phyloP scores from a whole-genome alignment of 2,329 filamentous ascomycete genomes.

The Aspergillus sp. region DNA sequence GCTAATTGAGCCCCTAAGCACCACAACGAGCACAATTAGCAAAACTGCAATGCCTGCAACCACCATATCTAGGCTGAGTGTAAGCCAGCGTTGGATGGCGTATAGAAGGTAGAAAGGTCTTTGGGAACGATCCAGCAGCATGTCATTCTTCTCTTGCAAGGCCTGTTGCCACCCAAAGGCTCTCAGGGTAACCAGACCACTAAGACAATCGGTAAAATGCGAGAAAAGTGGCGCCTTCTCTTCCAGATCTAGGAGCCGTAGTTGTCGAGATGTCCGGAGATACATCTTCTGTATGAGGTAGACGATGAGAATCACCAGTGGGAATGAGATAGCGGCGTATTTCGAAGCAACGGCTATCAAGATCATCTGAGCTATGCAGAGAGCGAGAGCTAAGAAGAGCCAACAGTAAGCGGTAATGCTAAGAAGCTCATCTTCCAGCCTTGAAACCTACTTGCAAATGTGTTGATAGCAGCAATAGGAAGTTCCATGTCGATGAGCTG shows the following conservation, averaged over 20 bases:
- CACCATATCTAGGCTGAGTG: conserved; percentile 52
- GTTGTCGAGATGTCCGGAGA: conserved; percentile 60
- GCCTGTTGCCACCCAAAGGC: conserved; percentile 58
- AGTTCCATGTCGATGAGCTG: conserved; percentile 48
- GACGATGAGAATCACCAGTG: conserved; percentile 49
- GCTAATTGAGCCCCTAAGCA: conserved; percentile 45
- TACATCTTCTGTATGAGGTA: conserved; percentile 60
- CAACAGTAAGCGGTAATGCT: not conserved
- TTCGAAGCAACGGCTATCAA: conserved; percentile 52
- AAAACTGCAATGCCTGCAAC: conserved; percentile 52
- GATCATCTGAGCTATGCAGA: conserved; percentile 49
- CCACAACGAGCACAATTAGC: conserved; percentile 53
- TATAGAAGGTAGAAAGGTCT: conserved; percentile 59
- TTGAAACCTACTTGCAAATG: conserved; percentile 35
- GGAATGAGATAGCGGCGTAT: conserved; percentile 54
- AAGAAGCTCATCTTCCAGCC: not conserved
- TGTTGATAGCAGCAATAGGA: conserved; percentile 44
- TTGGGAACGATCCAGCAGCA: conserved; percentile 57
- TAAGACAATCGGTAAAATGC: conserved; percentile 59
- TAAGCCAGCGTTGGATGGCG: conserved; percentile 61
- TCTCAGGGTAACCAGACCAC: conserved; percentile 57
- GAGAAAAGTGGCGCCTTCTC: conserved; percentile 61
- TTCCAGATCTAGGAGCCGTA: conserved; percentile 63
- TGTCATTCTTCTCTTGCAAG: conserved; percentile 49
- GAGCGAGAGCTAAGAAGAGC: conserved; percentile 24